A percentile compares a stretch with the other conserved stretches of the same genome.
Conservation (phyloP, 148 eudicot genomes). For the Rhododendron molle region DNA sequence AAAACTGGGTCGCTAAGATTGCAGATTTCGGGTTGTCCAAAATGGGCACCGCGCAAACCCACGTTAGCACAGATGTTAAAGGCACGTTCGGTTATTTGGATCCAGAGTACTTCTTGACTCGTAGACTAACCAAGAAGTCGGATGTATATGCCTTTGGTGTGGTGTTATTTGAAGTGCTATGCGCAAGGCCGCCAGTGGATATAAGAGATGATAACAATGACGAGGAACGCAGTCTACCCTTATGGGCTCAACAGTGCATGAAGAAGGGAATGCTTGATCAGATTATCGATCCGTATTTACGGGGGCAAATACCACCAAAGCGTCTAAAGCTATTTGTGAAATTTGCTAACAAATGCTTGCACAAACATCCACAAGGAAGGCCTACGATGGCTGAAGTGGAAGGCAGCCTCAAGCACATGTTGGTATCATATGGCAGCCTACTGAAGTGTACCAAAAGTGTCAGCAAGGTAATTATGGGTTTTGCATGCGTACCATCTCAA, state of each 20-base stretch:
- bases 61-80: constrained; percentile 18
- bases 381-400: constrained; percentile 28
- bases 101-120: constrained; percentile 25
- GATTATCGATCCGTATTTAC: constrained; percentile 17
- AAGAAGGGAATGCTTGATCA: constrained; percentile 3
- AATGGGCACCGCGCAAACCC: constrained; percentile 13
- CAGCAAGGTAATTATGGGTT: not conserved
- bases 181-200: not conserved
- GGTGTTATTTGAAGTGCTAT: constrained; percentile 19
- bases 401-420: constrained; percentile 7
- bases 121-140: constrained; percentile 19
- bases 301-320: constrained; percentile 6
- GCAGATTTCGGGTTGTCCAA: constrained; percentile 30
- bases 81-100: constrained; percentile 34
- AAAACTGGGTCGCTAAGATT: constrained; percentile 20
- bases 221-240: not conserved
- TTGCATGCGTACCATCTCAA: not conserved
- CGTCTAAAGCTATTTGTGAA: constrained; percentile 7
- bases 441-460: not conserved
- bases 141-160: constrained; percentile 33
- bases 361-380: constrained; percentile 8
- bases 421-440: not conserved
- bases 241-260: constrained; percentile 23
- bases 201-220: not conserved
- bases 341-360: constrained; percentile 19